phyloP scores from a whole-genome alignment of 352 stramenopile species.

The Aphanomyces cochlioides region DNA sequence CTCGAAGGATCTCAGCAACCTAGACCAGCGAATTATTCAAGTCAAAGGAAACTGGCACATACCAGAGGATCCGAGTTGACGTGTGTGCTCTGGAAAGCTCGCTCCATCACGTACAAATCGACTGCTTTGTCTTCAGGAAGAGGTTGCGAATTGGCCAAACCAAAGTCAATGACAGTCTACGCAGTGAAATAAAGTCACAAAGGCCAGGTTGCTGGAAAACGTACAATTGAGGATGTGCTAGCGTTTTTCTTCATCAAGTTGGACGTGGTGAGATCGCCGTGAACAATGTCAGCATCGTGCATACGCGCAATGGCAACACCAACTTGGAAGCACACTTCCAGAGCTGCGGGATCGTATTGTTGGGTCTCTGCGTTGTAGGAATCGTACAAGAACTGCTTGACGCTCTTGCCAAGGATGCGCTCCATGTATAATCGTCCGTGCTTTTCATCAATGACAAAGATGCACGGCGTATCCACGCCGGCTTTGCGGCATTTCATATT shows the following conservation, averaged over 20 bases:
- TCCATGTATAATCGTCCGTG: slow-evolving; percentile 63
- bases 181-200: slow-evolving; percentile 20
- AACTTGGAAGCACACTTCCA: slow-evolving; percentile 77
- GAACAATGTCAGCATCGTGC: slow-evolving; percentile 89
- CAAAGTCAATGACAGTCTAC: slow-evolving; percentile 84
- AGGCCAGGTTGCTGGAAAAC: neutral
- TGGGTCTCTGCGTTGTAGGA: slow-evolving; percentile 39
- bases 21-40: slow-evolving; percentile 26
- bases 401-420: slow-evolving; percentile 60
- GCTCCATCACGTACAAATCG: slow-evolving; percentile 92
- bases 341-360: slow-evolving; percentile 45
- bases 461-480: slow-evolving; percentile 63
- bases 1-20: slow-evolving; percentile 78
- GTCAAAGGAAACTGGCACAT: slow-evolving; percentile 9
- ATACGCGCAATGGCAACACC: slow-evolving; percentile 88
- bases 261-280: slow-evolving; percentile 92
- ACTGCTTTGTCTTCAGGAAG: slow-evolving; percentile 89
- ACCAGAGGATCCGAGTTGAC: slow-evolving; percentile 79
- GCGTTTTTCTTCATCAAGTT: slow-evolving; percentile 77
- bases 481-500: slow-evolving; percentile 77
- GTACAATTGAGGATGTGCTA: slow-evolving; percentile 18
- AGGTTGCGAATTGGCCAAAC: slow-evolving; percentile 75
- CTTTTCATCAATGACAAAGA: slow-evolving; percentile 79
- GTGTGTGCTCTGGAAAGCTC: slow-evolving; percentile 88
- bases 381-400: slow-evolving; percentile 66